Evolutionary conservation across 805 yeast species (phyloP).

Genomic region (Ogataea trehalophila): DNA sequence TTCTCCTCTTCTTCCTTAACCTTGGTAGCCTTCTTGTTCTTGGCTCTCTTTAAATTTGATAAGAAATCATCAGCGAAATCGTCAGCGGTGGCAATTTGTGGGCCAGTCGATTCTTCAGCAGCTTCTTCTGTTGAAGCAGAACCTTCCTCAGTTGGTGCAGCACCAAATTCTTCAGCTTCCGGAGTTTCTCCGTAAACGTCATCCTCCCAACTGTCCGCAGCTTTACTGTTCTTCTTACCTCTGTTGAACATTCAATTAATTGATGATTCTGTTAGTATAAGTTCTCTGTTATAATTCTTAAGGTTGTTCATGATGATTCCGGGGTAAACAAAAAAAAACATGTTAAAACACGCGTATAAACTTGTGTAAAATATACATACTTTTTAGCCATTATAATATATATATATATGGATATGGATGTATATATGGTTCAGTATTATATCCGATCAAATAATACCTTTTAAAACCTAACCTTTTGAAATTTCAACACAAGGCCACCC

Average conservation of each 20-base stretch:
- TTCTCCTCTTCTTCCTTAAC: constrained; percentile 55
- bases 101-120: constrained; percentile 25
- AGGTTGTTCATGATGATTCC: no score
- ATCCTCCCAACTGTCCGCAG: constrained; percentile 79
- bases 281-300: neutral
- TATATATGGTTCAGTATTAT: no score
- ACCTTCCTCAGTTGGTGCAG: constrained; percentile 16
- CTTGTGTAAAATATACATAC: constrained; percentile 16
- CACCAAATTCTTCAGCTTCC: constrained; percentile 50
- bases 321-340: no score
- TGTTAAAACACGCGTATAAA: neutral
- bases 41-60: constrained; percentile 75
- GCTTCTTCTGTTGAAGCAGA: constrained; percentile 26
- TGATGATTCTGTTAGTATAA: neutral
- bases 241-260: constrained; percentile 24
- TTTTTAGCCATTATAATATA: constrained; percentile 44
- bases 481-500: no score
- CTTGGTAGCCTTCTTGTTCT: constrained; percentile 69
- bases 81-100: constrained; percentile 33
- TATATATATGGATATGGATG: neutral
- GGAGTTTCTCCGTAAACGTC: constrained; percentile 51
- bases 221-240: constrained; percentile 60
- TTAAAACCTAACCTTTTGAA: no score
- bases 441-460: no score
- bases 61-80: constrained; percentile 65